Evolutionary conservation across 176 grass and related monocot genomes (phyloP), one percentile per base, ranked within the genome.

Genomic region (Carex pumila): DNA sequence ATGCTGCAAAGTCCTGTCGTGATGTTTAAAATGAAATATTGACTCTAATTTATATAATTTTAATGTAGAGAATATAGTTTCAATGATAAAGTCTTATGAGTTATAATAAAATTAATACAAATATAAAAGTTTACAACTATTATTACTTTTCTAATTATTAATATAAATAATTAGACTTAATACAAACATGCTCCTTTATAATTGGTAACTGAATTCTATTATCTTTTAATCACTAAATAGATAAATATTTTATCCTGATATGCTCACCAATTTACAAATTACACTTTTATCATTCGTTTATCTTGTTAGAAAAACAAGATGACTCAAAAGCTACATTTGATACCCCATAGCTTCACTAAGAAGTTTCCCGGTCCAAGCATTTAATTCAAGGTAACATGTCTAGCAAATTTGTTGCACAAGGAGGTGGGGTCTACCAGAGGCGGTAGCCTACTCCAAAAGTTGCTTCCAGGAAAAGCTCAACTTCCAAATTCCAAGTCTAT

Each of bases 401-500:
- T 49, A 81, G 5, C 59, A 47, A 64, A 63, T 13, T 18, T 78
- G 34, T 61, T 65, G 18, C 79, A 36, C 50, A 21, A 45, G 21
- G 45, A 54, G 19, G 60, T 83, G 61, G 79, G 79, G 57, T 66
- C 19, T 37, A 66, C 37, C 10, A 43, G 21, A 68, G 81, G 81
- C 21, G 81, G 81, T 83, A 45, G 81, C 81, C 64, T 69, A 67
- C 62, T 83, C 39, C 81, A 83, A 83, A 83, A 55, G 41, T 62
- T 83, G 68, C 62, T 75, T 54, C 47, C 30, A 0, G 19, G 1
- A 75, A 71, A 65, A 49, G 59, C 61, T 66, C 34, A 17, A 66
- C 49, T 65, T 65, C 30, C 58, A 22, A 73, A 71, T 65, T 65
- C n/a, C 61, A 82, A 66, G 60, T 82, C 60, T 65, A 47, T 25